Evolutionary conservation across 805 yeast genomes (phyloP).

Genomic region (Saccharomycopsis capsularis): DNA sequence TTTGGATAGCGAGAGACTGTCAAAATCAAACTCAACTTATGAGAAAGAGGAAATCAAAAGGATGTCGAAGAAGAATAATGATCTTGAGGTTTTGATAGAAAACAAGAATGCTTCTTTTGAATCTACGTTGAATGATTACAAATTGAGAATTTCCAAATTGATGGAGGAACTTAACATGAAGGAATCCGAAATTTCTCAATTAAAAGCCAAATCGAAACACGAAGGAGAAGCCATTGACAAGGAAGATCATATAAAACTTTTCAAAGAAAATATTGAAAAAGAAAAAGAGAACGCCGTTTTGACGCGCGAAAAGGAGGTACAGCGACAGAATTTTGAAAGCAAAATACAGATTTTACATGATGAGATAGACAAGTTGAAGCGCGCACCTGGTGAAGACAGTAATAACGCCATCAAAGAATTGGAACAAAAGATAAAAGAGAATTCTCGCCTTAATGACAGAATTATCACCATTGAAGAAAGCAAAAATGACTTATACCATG

Average conservation of each 20-base stretch:
- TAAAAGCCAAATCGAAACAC: not conserved
- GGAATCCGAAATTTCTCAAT: slow-evolving; percentile 29
- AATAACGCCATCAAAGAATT: not conserved
- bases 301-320: slow-evolving; percentile 33
- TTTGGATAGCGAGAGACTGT: slow-evolving; percentile 29
- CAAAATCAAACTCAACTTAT: slow-evolving; percentile 23
- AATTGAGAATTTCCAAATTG: slow-evolving; percentile 24
- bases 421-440: slow-evolving; percentile 22
- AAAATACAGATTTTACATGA: slow-evolving; percentile 25
- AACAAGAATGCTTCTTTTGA: slow-evolving; percentile 24
- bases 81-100: slow-evolving; percentile 26
- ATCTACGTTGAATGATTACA: slow-evolving; percentile 23
- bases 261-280: slow-evolving; percentile 32
- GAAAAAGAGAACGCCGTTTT: slow-evolving; percentile 35
- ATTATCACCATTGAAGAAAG: slow-evolving; percentile 21
- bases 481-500: slow-evolving; percentile 21
- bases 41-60: slow-evolving; percentile 35
- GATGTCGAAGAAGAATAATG: slow-evolving; percentile 32
- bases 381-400: not conserved
- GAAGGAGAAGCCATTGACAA: slow-evolving; percentile 1
- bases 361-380: slow-evolving; percentile 5
- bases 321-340: slow-evolving; percentile 31
- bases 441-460: slow-evolving; percentile 21
- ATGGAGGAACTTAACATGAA: slow-evolving; percentile 23
- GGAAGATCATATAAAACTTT: slow-evolving; percentile 28